Conservation (phyloP, 202 grass and related monocot species). For the Tripidium arundinaceum region DNA sequence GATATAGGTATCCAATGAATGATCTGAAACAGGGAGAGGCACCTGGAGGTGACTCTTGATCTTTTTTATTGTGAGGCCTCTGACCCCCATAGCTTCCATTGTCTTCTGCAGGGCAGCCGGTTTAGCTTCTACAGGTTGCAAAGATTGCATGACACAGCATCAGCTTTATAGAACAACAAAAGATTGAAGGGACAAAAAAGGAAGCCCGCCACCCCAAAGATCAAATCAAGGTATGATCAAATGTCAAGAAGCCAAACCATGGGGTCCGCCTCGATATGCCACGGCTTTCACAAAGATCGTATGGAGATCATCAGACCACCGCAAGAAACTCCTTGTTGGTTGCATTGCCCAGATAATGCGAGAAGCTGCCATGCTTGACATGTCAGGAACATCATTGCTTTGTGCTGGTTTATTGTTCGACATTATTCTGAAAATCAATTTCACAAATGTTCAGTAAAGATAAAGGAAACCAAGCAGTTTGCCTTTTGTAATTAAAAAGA, state of each 20-base stretch:
- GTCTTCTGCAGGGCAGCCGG: slow-evolving; percentile 32
- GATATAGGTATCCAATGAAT: not conserved
- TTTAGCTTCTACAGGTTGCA: slow-evolving; percentile 40
- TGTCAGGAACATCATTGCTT: slow-evolving; percentile 20
- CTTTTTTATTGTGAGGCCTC: slow-evolving; percentile 32
- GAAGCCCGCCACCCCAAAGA: not conserved
- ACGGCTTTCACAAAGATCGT: slow-evolving; percentile 44
- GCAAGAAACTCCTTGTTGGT: slow-evolving; percentile 24
- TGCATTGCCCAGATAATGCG: slow-evolving; percentile 26
- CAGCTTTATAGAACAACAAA: slow-evolving; percentile 6
- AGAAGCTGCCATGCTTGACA: slow-evolving; percentile 18
- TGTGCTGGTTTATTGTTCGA: slow-evolving; percentile 2
- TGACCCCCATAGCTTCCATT: slow-evolving; percentile 53
- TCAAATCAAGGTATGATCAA: not conserved
- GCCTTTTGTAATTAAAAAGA: slow-evolving; percentile 2
- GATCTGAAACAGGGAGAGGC: not conserved
- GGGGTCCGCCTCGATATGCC: slow-evolving; percentile 38
- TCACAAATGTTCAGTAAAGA: slow-evolving; percentile 2
- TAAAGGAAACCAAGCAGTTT: not conserved
- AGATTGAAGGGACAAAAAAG: not conserved
- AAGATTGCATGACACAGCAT: not conserved
- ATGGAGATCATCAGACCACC: slow-evolving; percentile 44
- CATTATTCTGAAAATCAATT: slow-evolving; percentile 35
- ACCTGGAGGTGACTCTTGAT: slow-evolving; percentile 59
- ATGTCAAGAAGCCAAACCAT: slow-evolving; percentile 36